Evolutionary conservation across 352 stramenopile species (phyloP), one percentile per base, ranked within the genome.

Genomic region (Globisporangium cystogenes): DNA sequence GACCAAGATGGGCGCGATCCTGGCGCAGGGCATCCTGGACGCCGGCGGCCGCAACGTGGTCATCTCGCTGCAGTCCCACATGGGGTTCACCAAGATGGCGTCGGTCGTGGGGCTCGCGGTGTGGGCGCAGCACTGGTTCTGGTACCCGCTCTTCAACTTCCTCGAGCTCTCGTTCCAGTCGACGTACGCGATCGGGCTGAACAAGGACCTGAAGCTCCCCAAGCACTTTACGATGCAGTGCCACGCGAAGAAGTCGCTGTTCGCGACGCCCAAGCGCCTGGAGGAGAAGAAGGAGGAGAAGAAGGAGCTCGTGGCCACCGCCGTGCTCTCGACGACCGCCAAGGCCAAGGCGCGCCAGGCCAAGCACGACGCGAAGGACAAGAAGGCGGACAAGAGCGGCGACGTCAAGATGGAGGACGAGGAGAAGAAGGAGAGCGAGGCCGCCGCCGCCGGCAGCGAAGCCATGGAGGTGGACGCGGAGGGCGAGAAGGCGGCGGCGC

Each of bases 71-170:
- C 89, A 97, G 67, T 99, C 94, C 24, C 82, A 96, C 53, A 96
- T 90, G 53, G 97, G 97, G 54, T 99, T 99, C 62, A 98, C 93
- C 4, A 99, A 99, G 78, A 98, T 98, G 89, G 93, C 84, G 4
- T 93, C 88, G 40, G 95, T 98, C 7, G 93, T 99, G 10, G 97
- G 97, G 33, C 65, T 99, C 29, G 94, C 91, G 5, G 74, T 99
- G 39, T 99, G 95, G 93, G 82, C 96, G 29, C 97, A 99, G 76
- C 95, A 99, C 65, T 99, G 97, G 97, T 99, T 99, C 70, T 99
- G 97, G 97, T 99, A 99, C 72, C 97, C 97, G 35, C 86, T 99
- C 51, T 97, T 98, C 76, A 96, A 99, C 74, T 99, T 99, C 67
- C 70, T 99, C 35, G 95, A 96, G 61, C 76, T 99, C 21, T 93